Percentiles rank a stretch among this genome's conserved stretches.
phyloP scores from a whole-genome alignment of 768 basidiomycete genomes.

The Filobasidium floriforme region DNA sequence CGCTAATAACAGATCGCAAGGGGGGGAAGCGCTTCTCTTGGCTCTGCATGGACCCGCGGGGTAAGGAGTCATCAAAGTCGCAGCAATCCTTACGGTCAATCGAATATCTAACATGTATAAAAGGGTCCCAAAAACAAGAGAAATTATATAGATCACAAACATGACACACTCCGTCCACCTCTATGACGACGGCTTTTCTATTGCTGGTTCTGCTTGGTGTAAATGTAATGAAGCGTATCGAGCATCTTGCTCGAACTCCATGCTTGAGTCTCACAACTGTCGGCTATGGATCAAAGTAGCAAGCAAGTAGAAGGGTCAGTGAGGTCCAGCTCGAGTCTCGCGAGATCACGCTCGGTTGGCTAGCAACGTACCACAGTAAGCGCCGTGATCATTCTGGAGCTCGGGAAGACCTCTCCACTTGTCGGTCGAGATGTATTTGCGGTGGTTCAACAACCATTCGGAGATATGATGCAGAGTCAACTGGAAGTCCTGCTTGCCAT shows the following conservation, averaged over 20 bases:
- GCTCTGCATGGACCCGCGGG: too few relatives aligned
- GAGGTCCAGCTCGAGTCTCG: not conserved
- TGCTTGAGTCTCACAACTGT: conserved; percentile 89
- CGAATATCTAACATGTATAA: too few relatives aligned
- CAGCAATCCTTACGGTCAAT: too few relatives aligned
- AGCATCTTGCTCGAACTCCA: conserved; percentile 91
- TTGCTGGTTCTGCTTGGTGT: conserved; percentile 6
- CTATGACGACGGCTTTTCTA: not conserved
- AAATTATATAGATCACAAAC: too few relatives aligned
- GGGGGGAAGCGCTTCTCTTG: too few relatives aligned
- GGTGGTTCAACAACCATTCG: conserved; percentile 60
- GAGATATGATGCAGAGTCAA: conserved; percentile 75
- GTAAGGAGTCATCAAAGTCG: too few relatives aligned
- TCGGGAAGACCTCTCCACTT: conserved; percentile 93
- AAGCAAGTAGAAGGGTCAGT: conserved; percentile 26
- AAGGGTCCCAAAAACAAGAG: too few relatives aligned
- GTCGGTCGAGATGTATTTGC: conserved; percentile 67
- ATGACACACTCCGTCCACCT: too few relatives aligned
- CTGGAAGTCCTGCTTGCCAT: conserved; percentile 61
- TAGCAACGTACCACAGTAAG: not conserved
- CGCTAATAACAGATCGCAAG: too few relatives aligned
- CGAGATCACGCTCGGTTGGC: too few relatives aligned
- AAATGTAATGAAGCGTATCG: conserved; percentile 57
- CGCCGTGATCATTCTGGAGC: conserved; percentile 44
- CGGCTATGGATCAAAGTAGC: conserved; percentile 59